These are phyloP conservation scores for Polychytrium aggregatum DNA, from an alignment of 192 early-diverging fungal genomes.

Conservation along the genomic window DNA sequence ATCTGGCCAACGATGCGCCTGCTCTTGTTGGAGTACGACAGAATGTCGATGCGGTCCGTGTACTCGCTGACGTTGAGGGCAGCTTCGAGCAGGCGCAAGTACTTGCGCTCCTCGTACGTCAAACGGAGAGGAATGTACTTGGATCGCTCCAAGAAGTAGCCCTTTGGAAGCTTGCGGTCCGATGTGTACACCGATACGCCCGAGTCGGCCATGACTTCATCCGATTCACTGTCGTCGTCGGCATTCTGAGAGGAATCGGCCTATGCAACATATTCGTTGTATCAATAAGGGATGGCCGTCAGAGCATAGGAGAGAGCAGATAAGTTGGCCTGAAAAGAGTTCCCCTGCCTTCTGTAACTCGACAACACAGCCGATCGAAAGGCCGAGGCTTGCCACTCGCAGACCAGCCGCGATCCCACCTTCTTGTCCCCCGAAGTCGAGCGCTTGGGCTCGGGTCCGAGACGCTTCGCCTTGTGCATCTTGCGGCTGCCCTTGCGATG, in stretches of 20 bases:
- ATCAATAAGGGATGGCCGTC: not conserved
- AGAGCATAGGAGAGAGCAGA: not conserved
- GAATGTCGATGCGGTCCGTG: constrained; percentile 72
- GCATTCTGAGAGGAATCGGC: not conserved
- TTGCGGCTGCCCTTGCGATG: constrained; percentile 36
- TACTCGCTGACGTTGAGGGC: constrained; percentile 86
- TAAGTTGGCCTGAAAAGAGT: too few species aligned
- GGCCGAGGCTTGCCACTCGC: not conserved
- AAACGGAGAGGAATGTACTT: constrained; percentile 94
- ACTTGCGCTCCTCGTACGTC: constrained; percentile 82
- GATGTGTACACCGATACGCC: not conserved
- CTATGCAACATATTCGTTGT: not conserved
- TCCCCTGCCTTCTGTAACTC: not conserved
- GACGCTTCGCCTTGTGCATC: constrained; percentile 19
- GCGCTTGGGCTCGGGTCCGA: not conserved
- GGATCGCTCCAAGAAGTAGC: constrained; percentile 75
- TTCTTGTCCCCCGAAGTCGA: not conserved
- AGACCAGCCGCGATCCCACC: not conserved
- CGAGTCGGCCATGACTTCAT: not conserved
- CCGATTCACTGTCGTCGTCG: not conserved
- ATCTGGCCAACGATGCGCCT: constrained; percentile 91
- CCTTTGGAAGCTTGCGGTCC: constrained; percentile 13
- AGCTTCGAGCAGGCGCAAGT: constrained; percentile 84
- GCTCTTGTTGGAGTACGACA: constrained; percentile 66
- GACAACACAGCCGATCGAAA: not conserved